A percentile compares a stretch with the other conserved stretches of the same genome.
Conservation (phyloP, 2,329 filamentous ascomycete species). For the Botrytis fabae region DNA sequence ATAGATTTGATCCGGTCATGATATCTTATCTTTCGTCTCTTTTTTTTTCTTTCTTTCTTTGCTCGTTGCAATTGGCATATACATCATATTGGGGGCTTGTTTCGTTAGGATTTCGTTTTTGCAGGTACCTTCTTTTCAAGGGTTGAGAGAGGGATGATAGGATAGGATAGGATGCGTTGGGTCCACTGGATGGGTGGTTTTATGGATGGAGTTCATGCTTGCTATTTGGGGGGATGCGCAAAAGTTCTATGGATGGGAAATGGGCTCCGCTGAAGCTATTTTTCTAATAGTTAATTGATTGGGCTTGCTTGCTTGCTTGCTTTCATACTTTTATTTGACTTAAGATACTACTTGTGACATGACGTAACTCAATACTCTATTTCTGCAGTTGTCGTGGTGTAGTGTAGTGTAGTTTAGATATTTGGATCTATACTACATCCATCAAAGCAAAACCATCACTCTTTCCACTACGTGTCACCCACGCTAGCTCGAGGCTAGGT, state of each 20-base stretch:
- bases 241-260: conserved; percentile 3
- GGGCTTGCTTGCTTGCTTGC: neutral
- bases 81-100: neutral
- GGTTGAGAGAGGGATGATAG: neutral
- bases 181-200: neutral
- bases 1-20: conserved; percentile 11
- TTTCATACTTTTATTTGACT: neutral
- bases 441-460: neutral
- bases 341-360: neutral
- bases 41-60: conserved; percentile 2
- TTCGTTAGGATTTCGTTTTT: conserved; percentile 10
- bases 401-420: neutral
- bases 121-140: neutral
- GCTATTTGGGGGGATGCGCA: neutral
- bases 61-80: neutral
- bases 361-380: neutral
- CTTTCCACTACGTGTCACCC: neutral
- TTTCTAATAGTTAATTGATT: conserved; percentile 8
- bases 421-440: neutral
- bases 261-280: conserved; percentile 12
- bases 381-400: neutral
- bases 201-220: neutral
- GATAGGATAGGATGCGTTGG: neutral
- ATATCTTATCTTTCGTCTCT: neutral
- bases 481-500: neutral